Conservation (phyloP, 805 yeast genomes). For the Vanderwaltozyma verrucispora region DNA sequence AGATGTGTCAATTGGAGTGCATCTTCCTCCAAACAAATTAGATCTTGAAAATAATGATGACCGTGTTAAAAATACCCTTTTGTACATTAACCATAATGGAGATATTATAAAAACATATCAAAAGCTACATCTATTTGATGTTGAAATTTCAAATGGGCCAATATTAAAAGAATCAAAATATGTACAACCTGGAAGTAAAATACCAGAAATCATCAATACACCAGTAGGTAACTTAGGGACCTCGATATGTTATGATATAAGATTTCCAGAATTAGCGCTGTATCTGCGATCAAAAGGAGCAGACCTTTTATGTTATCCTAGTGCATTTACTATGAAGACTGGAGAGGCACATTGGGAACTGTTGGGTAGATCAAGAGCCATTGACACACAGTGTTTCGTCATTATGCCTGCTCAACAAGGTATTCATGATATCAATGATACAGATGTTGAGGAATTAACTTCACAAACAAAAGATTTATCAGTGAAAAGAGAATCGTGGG, state of each 20-base stretch:
- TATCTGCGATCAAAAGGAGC: conserved; percentile 62
- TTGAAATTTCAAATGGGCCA: conserved; percentile 71
- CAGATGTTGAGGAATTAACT: conserved; percentile 14
- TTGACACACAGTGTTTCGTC: conserved; percentile 80
- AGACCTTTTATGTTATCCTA: conserved; percentile 68
- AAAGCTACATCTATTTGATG: conserved; percentile 85
- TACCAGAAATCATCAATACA: conserved; percentile 45
- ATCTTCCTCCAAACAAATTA: conserved; percentile 51
- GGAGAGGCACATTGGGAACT: conserved; percentile 87
- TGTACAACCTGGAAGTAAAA: conserved; percentile 64
- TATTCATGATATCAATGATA: conserved; percentile 45
- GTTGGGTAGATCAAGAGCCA: conserved; percentile 73
- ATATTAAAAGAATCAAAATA: conserved; percentile 65
- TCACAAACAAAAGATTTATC: no score
- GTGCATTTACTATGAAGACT: conserved; percentile 87
- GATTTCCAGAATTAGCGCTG: conserved; percentile 76
- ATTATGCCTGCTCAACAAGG: conserved; percentile 88
- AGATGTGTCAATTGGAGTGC: conserved; percentile 78
- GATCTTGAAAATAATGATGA: conserved; percentile 16
- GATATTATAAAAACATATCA: conserved; percentile 60
- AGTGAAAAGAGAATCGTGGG: conserved; percentile 58
- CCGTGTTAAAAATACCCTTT: conserved; percentile 57
- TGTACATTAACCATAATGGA: conserved; percentile 64
- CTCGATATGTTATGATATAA: conserved; percentile 75
- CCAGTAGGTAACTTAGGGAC: conserved; percentile 58